Evolutionary conservation across 352 stramenopile species (phyloP).

Genomic region (Phytophthora colocasiae): DNA sequence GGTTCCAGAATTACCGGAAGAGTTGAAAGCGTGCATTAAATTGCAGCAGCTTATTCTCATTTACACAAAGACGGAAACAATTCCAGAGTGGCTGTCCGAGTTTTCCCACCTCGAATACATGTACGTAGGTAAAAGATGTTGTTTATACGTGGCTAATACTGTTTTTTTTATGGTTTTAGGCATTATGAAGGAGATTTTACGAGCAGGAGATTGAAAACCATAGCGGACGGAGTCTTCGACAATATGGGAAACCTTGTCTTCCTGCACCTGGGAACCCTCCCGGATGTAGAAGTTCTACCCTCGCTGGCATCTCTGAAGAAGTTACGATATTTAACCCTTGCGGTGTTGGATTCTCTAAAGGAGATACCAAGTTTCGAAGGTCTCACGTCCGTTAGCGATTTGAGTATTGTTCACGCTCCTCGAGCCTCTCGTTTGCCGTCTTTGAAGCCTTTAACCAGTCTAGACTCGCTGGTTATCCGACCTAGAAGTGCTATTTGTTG

Average conservation of each 20-base stretch:
- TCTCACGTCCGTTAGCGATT: conserved; percentile 12
- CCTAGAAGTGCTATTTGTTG: conserved; percentile 40
- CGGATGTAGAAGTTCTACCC: conserved; percentile 34
- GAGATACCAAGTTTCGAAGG: conserved; percentile 41
- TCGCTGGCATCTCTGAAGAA: conserved; percentile 38
- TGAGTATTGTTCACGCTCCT: conserved; percentile 31
- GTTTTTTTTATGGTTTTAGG: conserved; percentile 1
- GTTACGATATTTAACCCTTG: conserved; percentile 46
- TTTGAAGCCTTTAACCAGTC: conserved; percentile 14
- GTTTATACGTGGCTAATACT: background rate
- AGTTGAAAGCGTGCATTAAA: conserved; percentile 39
- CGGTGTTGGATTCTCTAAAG: conserved; percentile 15
- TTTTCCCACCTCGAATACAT: conserved; percentile 48
- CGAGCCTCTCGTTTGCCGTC: conserved; percentile 28
- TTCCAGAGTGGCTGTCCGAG: conserved; percentile 40
- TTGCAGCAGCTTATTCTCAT: conserved; percentile 49
- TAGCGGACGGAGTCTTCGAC: conserved; percentile 35
- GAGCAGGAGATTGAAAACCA: conserved; percentile 20
- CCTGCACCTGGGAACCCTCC: conserved; percentile 39
- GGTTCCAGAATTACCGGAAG: conserved; percentile 40
- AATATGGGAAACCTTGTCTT: conserved; percentile 46
- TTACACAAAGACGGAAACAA: conserved; percentile 42
- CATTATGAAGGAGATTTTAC: conserved; percentile 48
- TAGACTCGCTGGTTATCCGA: conserved; percentile 28
- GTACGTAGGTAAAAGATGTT: conserved; percentile 13